Evolutionary conservation across 257 asterid species (phyloP), one percentile per base, ranked within the genome.

Genomic region (Solanum piurae): DNA sequence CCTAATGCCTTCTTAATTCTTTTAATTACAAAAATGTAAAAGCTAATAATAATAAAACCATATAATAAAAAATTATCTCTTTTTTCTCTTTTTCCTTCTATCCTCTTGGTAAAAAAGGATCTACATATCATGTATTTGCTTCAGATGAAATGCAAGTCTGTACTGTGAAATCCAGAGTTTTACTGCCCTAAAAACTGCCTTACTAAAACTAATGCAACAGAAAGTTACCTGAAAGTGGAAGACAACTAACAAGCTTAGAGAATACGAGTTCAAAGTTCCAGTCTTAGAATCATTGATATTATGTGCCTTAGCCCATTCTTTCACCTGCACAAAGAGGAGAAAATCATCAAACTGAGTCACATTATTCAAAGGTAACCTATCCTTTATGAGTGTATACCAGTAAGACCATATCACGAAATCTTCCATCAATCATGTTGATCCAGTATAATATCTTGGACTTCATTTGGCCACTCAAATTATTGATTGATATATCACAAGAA

Each of bases 271-370:
- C 89, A 97, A 90, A 77, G 93, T 88, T 89, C 99, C 99, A 85
- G 91, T 82, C 90, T 92, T 97, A 29, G 99, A 92, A 87, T 97
- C 98, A 90, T 96, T 97, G 75, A 96, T 92, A 76, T 84, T 91
- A 88, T 96, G 95, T 83, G 94, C 88, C 91, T 94, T 95, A 52
- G 99, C 98, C 99, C 99, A 97, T 89, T 96, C 98, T 90, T 97
- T 97, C 88, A 96, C 98, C 99, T 97, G 95, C 96, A 90, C 58
- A 90, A 87, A 89, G 55, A 71, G 58, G 68, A 46, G 46, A 73
- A 72, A n/a, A 49, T 49, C 86, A 82, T 49, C 69, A 20, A 82
- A 31, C 66, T 80, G 72, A 89, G 77, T 88, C 34, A 86, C 44
- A 71, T 52, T 36, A 89, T 88, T 82, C 91, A 79, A 86, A 76